These are phyloP conservation scores for Hymenoscyphus fraxineus DNA, from an alignment of 2,329 filamentous ascomycete genomes.

Conservation along the genomic window DNA sequence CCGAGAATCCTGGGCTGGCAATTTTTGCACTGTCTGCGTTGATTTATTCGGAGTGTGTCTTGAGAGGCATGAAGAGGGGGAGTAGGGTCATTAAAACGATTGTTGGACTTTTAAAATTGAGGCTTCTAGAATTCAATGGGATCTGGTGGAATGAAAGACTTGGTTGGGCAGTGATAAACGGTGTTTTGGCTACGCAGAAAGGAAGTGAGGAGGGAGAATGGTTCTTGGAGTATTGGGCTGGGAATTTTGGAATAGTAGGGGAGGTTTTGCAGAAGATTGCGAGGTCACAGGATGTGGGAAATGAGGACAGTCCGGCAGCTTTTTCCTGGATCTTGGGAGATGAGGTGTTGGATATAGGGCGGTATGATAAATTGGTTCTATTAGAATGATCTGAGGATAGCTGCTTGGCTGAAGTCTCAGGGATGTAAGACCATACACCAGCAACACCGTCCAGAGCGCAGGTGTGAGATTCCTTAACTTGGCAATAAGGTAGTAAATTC, in stretches of 20 bases:
- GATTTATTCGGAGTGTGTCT: conserved; percentile 5
- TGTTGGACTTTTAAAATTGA: background rate
- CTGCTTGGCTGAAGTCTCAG: background rate
- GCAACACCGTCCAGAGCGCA: too few species aligned
- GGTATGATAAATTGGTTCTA: background rate
- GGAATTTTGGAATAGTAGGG: background rate
- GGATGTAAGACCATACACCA: background rate
- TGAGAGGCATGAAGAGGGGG: conserved; percentile 1
- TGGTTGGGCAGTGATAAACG: conserved; percentile 2
- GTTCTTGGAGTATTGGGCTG: background rate
- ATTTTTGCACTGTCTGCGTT: conserved; percentile 4
- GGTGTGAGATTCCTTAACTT: too few species aligned
- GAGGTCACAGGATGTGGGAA: background rate
- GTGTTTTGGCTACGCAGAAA: conserved; percentile 3
- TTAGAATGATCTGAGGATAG: background rate
- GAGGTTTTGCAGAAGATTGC: background rate
- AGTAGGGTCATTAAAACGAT: conserved; percentile 2
- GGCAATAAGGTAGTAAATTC: background rate
- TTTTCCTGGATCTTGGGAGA: conserved; percentile 9
- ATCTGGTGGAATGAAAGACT: background rate
- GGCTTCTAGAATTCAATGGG: background rate
- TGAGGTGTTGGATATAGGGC: background rate
- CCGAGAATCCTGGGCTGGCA: background rate
- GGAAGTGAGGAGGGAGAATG: background rate
- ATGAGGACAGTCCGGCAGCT: background rate